A percentile compares a stretch with the other conserved stretches of the same genome.
phyloP scores from a whole-genome alignment of 2,329 filamentous ascomycete species.

The Fusarium sarcochroum region DNA sequence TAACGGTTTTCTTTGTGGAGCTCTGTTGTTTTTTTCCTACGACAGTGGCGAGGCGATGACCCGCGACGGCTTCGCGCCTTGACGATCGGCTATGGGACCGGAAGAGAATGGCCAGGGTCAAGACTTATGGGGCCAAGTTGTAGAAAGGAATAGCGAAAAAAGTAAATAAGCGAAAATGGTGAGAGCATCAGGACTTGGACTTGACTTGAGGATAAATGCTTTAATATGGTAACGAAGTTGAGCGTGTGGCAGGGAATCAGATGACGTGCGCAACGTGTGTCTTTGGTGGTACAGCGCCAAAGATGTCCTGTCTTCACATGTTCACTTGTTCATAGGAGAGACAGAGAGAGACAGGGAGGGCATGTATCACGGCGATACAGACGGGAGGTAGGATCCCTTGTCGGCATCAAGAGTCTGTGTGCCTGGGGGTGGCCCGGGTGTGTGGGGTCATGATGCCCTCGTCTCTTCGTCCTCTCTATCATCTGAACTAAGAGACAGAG shows the following conservation, averaged over 20 bases:
- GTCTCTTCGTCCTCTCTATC: not conserved
- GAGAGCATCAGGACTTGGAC: not conserved
- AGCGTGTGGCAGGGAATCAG: conserved; percentile 26
- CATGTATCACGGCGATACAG: conserved; percentile 10
- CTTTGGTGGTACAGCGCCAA: conserved; percentile 12
- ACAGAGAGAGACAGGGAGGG: conserved; percentile 26
- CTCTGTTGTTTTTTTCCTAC: not conserved
- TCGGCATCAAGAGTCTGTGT: conserved; percentile 12
- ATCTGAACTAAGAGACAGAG: conserved; percentile 1
- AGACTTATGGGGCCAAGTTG: conserved; percentile 18
- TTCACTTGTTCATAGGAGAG: conserved; percentile 10
- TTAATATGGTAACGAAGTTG: conserved; percentile 19
- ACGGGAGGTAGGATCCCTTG: too few species aligned
- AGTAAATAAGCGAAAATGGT: conserved; percentile 26
- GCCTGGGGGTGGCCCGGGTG: conserved; percentile 16
- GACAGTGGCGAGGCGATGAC: conserved; percentile 6
- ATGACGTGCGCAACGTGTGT: conserved; percentile 33
- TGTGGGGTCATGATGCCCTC: not conserved
- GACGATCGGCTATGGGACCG: conserved; percentile 26
- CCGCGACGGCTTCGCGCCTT: conserved; percentile 10
- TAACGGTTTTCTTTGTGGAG: conserved; percentile 12
- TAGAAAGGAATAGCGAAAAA: not conserved
- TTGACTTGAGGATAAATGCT: not conserved
- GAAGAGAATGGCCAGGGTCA: conserved; percentile 7
- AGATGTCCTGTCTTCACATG: conserved; percentile 34